phyloP scores from a whole-genome alignment of 441 rosid species.

The Cnidoscolus chayamansa region DNA sequence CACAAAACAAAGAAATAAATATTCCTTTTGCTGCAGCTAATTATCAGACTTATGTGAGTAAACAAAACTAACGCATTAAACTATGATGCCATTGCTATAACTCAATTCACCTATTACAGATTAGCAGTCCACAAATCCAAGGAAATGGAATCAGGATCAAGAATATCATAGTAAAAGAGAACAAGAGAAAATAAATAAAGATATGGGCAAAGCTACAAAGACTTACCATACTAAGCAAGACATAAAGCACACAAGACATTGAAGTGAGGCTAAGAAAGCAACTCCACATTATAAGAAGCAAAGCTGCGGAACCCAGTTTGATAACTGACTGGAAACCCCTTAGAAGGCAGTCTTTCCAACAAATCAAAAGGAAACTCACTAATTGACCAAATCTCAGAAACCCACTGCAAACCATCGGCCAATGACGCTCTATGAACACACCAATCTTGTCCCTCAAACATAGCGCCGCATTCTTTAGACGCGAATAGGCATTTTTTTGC shows the following conservation, averaged over 20 bases:
- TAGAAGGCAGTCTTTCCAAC: constrained; percentile 67
- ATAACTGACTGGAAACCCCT: constrained; percentile 71
- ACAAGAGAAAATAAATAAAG: not conserved
- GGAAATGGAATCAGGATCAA: not conserved
- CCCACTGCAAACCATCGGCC: constrained; percentile 82
- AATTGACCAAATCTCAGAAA: constrained; percentile 46
- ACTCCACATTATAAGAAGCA: constrained; percentile 96
- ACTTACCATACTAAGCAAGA: constrained; percentile 76
- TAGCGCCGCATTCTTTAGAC: constrained; percentile 38
- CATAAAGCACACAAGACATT: constrained; percentile 73
- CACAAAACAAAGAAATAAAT: no score
- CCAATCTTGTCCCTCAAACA: constrained; percentile 56
- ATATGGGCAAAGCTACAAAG: not conserved
- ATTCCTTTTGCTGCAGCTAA: not conserved
- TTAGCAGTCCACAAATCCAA: not conserved
- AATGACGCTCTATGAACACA: constrained; percentile 64
- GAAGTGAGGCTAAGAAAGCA: constrained; percentile 97
- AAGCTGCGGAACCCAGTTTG: constrained; percentile 77
- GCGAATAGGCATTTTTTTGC: constrained; percentile 56
- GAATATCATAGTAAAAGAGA: not conserved
- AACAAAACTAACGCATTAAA: no score
- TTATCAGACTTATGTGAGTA: no score
- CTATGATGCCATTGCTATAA: not conserved
- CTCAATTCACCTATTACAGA: not conserved
- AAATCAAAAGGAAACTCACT: constrained; percentile 44